Conservation (phyloP, 352 stramenopile genomes). For the Globisporangium recalcitrans region DNA sequence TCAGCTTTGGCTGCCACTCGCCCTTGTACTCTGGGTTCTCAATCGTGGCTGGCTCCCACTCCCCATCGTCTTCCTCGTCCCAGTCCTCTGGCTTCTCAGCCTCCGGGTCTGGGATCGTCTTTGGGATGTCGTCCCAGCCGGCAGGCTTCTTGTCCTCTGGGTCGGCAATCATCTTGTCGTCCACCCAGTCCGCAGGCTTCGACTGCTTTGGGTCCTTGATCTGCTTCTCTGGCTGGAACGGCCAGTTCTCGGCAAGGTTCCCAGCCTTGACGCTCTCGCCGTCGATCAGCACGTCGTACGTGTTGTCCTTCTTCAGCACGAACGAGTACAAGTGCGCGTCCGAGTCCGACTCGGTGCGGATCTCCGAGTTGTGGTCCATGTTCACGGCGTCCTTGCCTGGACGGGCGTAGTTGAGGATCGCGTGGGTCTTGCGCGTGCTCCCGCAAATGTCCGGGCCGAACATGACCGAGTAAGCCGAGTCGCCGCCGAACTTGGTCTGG, state of each 20-base stretch:
- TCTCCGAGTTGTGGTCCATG: constrained; percentile 88
- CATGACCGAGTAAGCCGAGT: constrained; percentile 96
- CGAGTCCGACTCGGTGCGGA: constrained; percentile 70
- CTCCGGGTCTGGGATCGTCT: constrained; percentile 96
- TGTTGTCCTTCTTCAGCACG: constrained; percentile 96
- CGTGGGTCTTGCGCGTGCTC: constrained; percentile 94
- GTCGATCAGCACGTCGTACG: constrained; percentile 96
- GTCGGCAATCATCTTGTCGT: constrained; percentile 92
- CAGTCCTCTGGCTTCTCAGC: constrained; percentile 97
- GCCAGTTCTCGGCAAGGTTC: constrained; percentile 92
- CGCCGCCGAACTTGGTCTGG: constrained; percentile 91
- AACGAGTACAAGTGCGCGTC: constrained; percentile 98
- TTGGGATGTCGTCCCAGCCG: constrained; percentile 94
- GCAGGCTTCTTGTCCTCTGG: constrained; percentile 95
- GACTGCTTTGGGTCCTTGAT: constrained; percentile 95
- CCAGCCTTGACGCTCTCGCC: constrained; percentile 92
- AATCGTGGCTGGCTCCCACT: constrained; percentile 95
- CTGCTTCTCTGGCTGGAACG: constrained; percentile 93
- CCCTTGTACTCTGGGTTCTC: constrained; percentile 98
- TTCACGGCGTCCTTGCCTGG: constrained; percentile 92
- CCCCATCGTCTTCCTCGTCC: constrained; percentile 98
- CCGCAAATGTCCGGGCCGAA: constrained; percentile 99
- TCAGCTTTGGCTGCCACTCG: constrained; percentile 97
- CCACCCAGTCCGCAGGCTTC: constrained; percentile 99
- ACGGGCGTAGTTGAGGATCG: constrained; percentile 97